Conservation (phyloP, 2,329 filamentous ascomycete genomes). For the Colletotrichum noveboracense region DNA sequence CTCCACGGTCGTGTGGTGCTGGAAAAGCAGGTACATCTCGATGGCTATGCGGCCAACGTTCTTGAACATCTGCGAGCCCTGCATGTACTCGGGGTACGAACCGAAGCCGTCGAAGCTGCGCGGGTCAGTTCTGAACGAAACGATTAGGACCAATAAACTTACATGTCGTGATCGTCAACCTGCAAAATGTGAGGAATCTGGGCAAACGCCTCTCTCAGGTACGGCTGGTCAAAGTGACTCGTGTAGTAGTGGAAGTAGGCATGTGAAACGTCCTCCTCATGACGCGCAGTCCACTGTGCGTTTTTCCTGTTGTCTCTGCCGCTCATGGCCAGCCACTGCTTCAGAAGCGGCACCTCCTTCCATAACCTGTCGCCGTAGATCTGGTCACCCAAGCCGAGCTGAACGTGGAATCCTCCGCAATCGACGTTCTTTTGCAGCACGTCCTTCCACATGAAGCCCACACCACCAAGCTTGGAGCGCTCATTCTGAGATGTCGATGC, state of each 20-base stretch:
- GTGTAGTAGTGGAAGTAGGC: slow-evolving; percentile 99
- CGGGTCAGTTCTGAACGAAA: slow-evolving; percentile 19
- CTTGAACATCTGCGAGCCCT: slow-evolving; percentile 96
- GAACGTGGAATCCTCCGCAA: slow-evolving; percentile 93
- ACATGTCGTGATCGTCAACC: slow-evolving; percentile 98
- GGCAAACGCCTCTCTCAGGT: slow-evolving; percentile 91
- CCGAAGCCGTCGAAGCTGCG: slow-evolving; percentile 93
- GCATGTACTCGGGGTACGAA: slow-evolving; percentile 98
- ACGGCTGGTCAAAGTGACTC: slow-evolving; percentile 96
- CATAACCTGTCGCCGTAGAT: slow-evolving; percentile 95
- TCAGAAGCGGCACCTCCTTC: slow-evolving; percentile 92
- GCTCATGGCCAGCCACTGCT: slow-evolving; percentile 93
- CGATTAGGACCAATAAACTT: slow-evolving; percentile 47
- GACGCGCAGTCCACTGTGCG: slow-evolving; percentile 88
- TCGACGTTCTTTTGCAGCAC: slow-evolving; percentile 97
- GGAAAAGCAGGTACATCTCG: slow-evolving; percentile 98
- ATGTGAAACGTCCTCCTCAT: slow-evolving; percentile 94
- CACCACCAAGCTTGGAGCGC: slow-evolving; percentile 81
- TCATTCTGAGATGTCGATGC: slow-evolving; percentile 87
- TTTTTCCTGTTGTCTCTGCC: slow-evolving; percentile 93
- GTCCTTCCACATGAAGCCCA: slow-evolving; percentile 99
- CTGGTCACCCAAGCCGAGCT: slow-evolving; percentile 90
- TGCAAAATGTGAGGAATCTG: slow-evolving; percentile 95
- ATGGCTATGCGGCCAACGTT: slow-evolving; percentile 95
- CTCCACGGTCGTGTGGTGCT: slow-evolving; percentile 95